Conservation (phyloP, 805 yeast species). For the Yarrowia sp. region DNA sequence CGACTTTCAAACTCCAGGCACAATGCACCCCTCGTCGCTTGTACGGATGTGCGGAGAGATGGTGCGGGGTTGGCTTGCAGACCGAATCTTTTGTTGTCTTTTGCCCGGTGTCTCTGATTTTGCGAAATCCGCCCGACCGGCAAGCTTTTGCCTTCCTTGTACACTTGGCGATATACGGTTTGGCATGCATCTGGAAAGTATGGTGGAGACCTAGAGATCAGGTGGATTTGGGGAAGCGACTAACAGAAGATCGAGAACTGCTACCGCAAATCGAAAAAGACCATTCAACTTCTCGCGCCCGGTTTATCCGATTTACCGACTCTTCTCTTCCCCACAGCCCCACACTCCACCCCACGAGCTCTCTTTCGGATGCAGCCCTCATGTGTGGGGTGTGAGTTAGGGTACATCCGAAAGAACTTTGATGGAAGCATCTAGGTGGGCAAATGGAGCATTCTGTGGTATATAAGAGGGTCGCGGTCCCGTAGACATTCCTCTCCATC, state of each 20-base stretch:
- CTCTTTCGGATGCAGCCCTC: neutral
- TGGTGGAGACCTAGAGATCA: conserved; percentile 11
- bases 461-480: neutral
- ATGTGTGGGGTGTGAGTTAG: conserved; percentile 29
- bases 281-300: neutral
- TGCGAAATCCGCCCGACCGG: conserved; percentile 21
- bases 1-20: neutral
- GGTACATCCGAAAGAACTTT: conserved; percentile 14
- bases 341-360: neutral
- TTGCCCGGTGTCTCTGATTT: neutral
- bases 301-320: neutral
- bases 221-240: neutral
- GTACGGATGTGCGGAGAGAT: conserved; percentile 22
- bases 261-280: neutral
- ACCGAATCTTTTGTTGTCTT: neutral
- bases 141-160: neutral
- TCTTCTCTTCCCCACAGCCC: neutral
- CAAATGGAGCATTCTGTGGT: neutral
- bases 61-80: conserved; percentile 14
- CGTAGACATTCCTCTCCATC: neutral
- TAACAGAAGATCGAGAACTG: neutral
- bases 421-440: conserved; percentile 2
- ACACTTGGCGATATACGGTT: conserved; percentile 25
- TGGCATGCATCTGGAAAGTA: neutral
- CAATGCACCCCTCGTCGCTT: neutral